phyloP scores from a whole-genome alignment of 2,329 filamentous ascomycete genomes.

The Aspergillus phoenicis region DNA sequence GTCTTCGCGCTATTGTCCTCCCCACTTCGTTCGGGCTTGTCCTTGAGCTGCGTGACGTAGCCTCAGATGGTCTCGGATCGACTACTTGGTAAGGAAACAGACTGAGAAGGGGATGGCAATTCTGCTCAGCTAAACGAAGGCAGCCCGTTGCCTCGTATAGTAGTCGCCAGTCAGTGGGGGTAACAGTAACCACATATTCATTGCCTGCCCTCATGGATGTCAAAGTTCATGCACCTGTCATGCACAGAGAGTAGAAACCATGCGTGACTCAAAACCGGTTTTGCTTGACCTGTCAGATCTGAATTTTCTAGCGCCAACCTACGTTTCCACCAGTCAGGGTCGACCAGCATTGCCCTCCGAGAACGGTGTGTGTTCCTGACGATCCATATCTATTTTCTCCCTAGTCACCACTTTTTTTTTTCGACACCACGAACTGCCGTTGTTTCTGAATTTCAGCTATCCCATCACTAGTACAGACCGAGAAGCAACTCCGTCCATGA shows the following conservation, averaged over 20 bases:
- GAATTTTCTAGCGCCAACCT: not conserved
- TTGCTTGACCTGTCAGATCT: not conserved
- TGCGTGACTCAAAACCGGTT: not conserved
- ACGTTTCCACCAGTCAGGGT: not conserved
- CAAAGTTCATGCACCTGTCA: no score
- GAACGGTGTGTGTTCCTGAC: slow-evolving; percentile 3
- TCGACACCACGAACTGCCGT: not conserved
- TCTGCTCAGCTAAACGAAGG: no score
- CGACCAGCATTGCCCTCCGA: not conserved
- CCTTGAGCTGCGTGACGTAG: slow-evolving; percentile 1
- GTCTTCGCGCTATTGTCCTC: not conserved
- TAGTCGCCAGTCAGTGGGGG: not conserved
- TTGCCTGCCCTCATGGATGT: no score
- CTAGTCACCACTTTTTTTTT: not conserved
- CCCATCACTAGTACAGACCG: not conserved
- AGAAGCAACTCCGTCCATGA: not conserved
- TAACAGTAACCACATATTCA: not conserved
- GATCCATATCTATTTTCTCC: not conserved
- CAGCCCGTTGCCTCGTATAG: no score
- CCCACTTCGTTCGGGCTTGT: not conserved
- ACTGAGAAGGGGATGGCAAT: not conserved
- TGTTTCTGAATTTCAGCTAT: not conserved
- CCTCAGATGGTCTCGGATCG: not conserved
- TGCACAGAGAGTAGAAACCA: no score
- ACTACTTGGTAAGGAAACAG: not conserved